Evolutionary conservation across 228 moss, liverwort and hornwort species (phyloP), one percentile per base, ranked within the genome.

Genomic region (Sphagnum fallax): DNA sequence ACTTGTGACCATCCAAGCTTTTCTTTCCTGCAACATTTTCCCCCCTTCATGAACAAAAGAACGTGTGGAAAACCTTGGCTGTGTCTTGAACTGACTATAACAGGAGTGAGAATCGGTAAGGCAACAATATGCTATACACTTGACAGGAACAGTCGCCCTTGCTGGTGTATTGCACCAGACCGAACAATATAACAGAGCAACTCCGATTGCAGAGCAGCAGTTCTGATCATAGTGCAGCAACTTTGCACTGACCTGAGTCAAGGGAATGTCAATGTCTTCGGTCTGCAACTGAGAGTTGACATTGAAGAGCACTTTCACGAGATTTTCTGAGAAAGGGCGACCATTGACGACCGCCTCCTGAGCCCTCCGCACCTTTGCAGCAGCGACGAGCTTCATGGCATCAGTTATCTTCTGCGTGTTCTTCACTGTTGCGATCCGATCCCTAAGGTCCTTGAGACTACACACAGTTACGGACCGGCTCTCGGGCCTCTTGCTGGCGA

Each of bases 341-440:
- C 93, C 93, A 5, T 94, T 94, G 55, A 94, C 93, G 71, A 94
- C 93, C 0, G 93, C 93, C 91, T 94, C 93, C 84, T 94, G 93
- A 63, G 93, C 93, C 55, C 93, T 81, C 52, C 93, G 84, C 80
- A 94, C 93, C 91, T 94, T 94, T 0, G 93, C 93, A 5, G 93
- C 93, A 1, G 93, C 91, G 82, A 94, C 93, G 47, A 94, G 87
- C 84, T 94, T 94, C 91, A 94, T 94, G 61, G 93, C 93, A 52
- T 94, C 93, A 6, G 93, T 94, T 53, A 94, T 94, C 91, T 94
- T 94, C 87, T 94, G 93, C 76, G 93, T 94, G 87, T 88, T 94
- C 93, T 94, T 94, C 61, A 94, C 91, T 0, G 91, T 91, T 4
- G 87, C 67, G 68, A 94, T 94, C 50, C 93, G 91, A 75, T 94